Conservation (phyloP, 495 filamentous ascomycete species). For the Choiromyces venosus region DNA sequence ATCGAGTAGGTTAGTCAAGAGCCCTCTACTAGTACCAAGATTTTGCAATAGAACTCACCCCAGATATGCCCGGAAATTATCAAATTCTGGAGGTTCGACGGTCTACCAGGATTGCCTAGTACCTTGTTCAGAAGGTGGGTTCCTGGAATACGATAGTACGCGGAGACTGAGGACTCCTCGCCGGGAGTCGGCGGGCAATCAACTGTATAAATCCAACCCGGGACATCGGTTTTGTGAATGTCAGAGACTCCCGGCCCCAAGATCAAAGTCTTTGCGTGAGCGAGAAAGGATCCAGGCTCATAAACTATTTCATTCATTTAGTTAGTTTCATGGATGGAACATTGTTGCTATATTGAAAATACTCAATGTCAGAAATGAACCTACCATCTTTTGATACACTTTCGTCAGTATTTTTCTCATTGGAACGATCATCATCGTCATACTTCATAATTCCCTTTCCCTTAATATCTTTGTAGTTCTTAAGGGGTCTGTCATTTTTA, state of each 20-base stretch:
- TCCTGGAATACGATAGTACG: not conserved
- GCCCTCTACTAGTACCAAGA: not conserved
- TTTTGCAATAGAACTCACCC: constrained; percentile 5
- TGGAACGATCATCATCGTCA: too few species aligned
- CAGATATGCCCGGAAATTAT: constrained; percentile 20
- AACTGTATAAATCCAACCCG: not conserved
- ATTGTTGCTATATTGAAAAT: not conserved
- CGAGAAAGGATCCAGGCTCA: constrained; percentile 3
- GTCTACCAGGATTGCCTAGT: not conserved
- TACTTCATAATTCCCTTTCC: too few species aligned
- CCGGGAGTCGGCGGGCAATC: not conserved
- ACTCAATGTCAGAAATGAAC: not conserved
- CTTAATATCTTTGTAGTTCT: too few species aligned
- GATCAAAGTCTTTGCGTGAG: constrained; percentile 7
- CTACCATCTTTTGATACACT: not conserved
- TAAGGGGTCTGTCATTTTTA: too few species aligned
- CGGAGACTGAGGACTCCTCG: not conserved
- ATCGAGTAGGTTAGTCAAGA: not conserved
- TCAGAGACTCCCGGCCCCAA: constrained; percentile 6
- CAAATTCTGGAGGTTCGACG: constrained; percentile 12
- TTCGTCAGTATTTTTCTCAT: not conserved
- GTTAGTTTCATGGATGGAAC: not conserved
- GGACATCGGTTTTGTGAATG: not conserved
- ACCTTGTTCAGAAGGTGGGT: constrained; percentile 4
- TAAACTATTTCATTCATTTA: not conserved